Conservation (phyloP, 768 basidiomycete genomes). For the Suillus cothurnatus region DNA sequence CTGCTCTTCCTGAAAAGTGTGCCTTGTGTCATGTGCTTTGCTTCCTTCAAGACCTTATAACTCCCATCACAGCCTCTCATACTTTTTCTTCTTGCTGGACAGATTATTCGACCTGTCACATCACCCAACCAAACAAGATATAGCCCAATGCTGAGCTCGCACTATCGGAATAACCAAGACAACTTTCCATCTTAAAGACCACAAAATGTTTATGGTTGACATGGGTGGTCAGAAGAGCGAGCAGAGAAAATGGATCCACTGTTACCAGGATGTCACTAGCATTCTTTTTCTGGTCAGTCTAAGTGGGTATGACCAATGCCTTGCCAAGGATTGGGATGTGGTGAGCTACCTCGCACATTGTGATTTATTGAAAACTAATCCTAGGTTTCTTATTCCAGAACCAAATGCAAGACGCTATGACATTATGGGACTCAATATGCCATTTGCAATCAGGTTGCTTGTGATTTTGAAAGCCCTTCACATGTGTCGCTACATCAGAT, state of each 20-base stretch:
- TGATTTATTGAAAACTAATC: constrained; percentile 8
- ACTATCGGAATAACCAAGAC: constrained; percentile 94
- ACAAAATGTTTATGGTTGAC: constrained; percentile 92
- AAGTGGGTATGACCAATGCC: constrained; percentile 92
- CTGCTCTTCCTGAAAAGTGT: constrained; percentile 89
- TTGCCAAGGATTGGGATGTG: constrained; percentile 90
- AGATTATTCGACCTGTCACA: constrained; percentile 77
- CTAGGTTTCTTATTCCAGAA: constrained; percentile 52
- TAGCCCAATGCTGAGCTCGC: constrained; percentile 81
- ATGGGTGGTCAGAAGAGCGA: constrained; percentile 95
- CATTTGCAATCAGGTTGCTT: constrained; percentile 64
- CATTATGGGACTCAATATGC: constrained; percentile 98
- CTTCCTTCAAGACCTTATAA: constrained; percentile 5
- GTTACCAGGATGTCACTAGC: constrained; percentile 92
- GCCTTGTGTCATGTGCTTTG: constrained; percentile 21
- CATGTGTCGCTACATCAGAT: constrained; percentile 51
- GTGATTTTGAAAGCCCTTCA: constrained; percentile 6
- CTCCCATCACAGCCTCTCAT: constrained; percentile 50
- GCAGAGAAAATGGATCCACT: constrained; percentile 92
- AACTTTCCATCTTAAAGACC: constrained; percentile 73
- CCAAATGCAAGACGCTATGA: constrained; percentile 98
- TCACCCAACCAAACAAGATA: constrained; percentile 81
- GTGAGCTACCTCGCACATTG: constrained; percentile 45
- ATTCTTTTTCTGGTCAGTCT: constrained; percentile 91
- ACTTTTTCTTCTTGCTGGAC: constrained; percentile 81